Percentiles rank a stretch among this genome's conserved stretches.
Conservation (phyloP, 805 yeast genomes). For the Kuraishia ogatae region DNA sequence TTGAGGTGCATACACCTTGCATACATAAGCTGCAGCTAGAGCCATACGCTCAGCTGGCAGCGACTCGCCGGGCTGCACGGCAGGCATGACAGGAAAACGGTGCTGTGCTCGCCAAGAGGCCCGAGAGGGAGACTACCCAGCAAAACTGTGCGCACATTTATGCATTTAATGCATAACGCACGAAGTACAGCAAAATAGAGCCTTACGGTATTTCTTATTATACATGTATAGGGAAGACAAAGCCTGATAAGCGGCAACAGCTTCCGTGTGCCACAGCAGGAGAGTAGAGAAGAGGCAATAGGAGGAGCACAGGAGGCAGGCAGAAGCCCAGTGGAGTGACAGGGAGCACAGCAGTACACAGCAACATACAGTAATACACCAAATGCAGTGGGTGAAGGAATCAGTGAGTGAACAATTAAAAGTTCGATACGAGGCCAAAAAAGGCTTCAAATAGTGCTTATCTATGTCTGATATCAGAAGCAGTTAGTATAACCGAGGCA, state of each 20-base stretch:
- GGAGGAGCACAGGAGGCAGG: not conserved
- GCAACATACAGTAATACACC: too few species aligned
- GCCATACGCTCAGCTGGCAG: not conserved
- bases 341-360: too few species aligned
- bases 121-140: not conserved
- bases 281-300: not conserved
- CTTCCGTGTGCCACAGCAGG: not conserved
- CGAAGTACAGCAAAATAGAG: not conserved
- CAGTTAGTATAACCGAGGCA: too few species aligned
- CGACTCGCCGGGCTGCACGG: not conserved
- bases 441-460: too few species aligned
- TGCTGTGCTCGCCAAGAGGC: not conserved
- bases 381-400: too few species aligned
- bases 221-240: not conserved
- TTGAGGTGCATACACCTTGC: not conserved
- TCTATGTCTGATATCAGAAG: too few species aligned
- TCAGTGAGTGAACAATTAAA: too few species aligned
- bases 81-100: not conserved
- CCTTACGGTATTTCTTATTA: not conserved
- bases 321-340: too few species aligned
- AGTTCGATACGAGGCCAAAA: too few species aligned
- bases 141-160: not conserved
- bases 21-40: not conserved
- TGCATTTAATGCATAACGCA: not conserved
- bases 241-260: not conserved